Conservation (phyloP, 495 filamentous ascomycete species). For the Penicillium antarcticum region DNA sequence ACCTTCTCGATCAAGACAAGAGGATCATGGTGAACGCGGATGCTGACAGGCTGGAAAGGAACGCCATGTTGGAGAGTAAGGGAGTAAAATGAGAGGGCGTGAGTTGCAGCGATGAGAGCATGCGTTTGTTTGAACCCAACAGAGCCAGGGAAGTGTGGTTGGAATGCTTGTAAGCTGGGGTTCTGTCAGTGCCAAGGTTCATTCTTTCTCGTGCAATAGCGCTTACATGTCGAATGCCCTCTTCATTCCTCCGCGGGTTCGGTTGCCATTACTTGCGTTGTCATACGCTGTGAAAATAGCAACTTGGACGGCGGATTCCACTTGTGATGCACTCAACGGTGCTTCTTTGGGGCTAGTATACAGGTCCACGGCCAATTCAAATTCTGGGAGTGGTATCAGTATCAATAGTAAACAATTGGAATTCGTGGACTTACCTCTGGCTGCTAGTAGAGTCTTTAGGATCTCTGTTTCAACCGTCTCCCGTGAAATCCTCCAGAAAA, state of each 20-base stretch:
- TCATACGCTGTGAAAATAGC: slow-evolving; percentile 75
- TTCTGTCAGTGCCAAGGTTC: slow-evolving; percentile 7
- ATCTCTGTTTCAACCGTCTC: slow-evolving; percentile 70
- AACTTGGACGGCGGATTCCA: slow-evolving; percentile 65
- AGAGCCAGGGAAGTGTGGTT: slow-evolving; percentile 57
- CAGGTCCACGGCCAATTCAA: slow-evolving; percentile 62
- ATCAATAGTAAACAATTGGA: not conserved
- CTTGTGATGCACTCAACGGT: slow-evolving; percentile 47
- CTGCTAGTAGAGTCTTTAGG: slow-evolving; percentile 68
- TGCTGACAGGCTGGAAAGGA: slow-evolving; percentile 85
- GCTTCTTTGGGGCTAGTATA: slow-evolving; percentile 52
- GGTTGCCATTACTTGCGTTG: slow-evolving; percentile 86
- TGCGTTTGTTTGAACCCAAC: slow-evolving; percentile 53
- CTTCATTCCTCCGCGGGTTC: slow-evolving; percentile 76
- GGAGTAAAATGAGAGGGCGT: slow-evolving; percentile 82
- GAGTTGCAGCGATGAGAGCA: slow-evolving; percentile 79
- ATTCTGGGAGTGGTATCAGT: slow-evolving; percentile 47
- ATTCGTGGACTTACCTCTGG: slow-evolving; percentile 50
- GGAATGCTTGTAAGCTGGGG: slow-evolving; percentile 65
- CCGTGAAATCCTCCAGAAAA: slow-evolving; percentile 66
- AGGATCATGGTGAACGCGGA: slow-evolving; percentile 83
- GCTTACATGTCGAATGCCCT: slow-evolving; percentile 80
- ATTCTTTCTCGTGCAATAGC: not conserved
- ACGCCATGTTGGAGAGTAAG: slow-evolving; percentile 87
- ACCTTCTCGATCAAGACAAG: slow-evolving; percentile 79